These are phyloP conservation scores for sweet orange (Citrus sinensis) DNA, from an alignment of 345 rosid species.

Conservation along the genomic window DVS_A1.0 CM039164.1:26989501-26990000, in stretches of 20 bases:
- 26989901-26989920: constrained; percentile 22
- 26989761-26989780: constrained; percentile 47
- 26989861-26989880: constrained; percentile 29
- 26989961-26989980: not conserved
- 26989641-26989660: not conserved
- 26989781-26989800: constrained; percentile 48
- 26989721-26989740: not conserved
- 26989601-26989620: constrained; percentile 37
- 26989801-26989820: constrained; percentile 59
- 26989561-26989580: constrained; percentile 38
- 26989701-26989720: not conserved
- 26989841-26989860: constrained; percentile 11
- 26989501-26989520: constrained; percentile 58
- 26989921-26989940: constrained; percentile 8
- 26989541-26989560: constrained; percentile 53
- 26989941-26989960: constrained; percentile 16
- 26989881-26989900: constrained; percentile 35
- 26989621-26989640: not conserved
- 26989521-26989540: constrained; percentile 71
- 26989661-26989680: not conserved
- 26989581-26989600: constrained; percentile 50
- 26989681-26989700: not conserved
- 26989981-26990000: not conserved
- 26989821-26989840: constrained; percentile 17
- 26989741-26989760: constrained; percentile 30